These are phyloP conservation scores for Fraxinus cuspidata DNA, from an alignment of 257 asterid species.

Conservation along the genomic window DNA sequence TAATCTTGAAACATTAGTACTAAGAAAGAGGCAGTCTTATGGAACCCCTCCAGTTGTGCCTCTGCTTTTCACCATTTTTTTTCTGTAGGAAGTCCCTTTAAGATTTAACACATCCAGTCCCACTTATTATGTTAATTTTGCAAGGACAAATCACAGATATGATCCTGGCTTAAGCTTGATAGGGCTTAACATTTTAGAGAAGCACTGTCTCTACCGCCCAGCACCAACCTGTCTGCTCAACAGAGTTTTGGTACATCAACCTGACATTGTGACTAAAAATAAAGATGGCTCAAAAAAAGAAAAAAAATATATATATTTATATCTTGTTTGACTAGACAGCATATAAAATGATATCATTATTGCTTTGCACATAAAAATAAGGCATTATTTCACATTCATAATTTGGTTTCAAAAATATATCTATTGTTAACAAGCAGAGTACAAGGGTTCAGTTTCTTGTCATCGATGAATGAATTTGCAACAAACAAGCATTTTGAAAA, in stretches of 20 bases:
- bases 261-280: background rate
- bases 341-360: no score
- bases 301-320: no score
- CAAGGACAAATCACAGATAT: background rate
- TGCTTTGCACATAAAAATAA: background rate
- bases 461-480: background rate
- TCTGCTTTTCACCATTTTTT: background rate
- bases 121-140: background rate
- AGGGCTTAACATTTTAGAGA: background rate
- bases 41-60: background rate
- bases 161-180: background rate
- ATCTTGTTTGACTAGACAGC: background rate
- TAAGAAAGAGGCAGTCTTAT: background rate
- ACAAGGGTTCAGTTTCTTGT: background rate
- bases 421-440: background rate
- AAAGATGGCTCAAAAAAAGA: background rate
- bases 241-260: background rate
- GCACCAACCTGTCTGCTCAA: background rate
- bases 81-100: background rate
- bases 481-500: background rate
- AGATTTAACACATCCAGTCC: background rate
- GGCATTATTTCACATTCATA: background rate
- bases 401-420: background rate
- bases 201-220: background rate
- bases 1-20: no score